Percentiles rank a stretch among this genome's conserved stretches.
Evolutionary conservation across 495 filamentous ascomycete species (phyloP).

Genomic region (Trichoderma reesei): DNA sequence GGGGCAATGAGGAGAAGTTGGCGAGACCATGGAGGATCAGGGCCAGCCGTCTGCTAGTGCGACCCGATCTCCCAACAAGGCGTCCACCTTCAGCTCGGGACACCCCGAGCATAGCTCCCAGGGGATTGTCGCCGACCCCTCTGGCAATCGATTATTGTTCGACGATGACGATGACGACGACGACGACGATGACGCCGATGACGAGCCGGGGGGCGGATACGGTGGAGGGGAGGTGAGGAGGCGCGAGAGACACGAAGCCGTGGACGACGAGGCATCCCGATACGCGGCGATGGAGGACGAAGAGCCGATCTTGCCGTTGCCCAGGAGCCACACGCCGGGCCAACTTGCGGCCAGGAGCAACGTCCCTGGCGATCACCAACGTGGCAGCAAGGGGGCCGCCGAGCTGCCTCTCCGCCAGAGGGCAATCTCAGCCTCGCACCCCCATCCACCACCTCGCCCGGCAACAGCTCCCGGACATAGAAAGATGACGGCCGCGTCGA

Average conservation of each 20-base stretch:
- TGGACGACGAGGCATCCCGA: neutral
- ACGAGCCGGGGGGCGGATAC: conserved; percentile 19
- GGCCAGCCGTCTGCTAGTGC: conserved; percentile 20
- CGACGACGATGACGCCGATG: conserved; percentile 17
- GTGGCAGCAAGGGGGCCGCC: neutral
- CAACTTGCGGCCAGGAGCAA: conserved; percentile 41
- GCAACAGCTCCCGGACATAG: neutral
- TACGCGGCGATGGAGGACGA: conserved; percentile 12
- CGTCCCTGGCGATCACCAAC: neutral
- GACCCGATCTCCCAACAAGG: neutral
- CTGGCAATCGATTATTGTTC: conserved; percentile 22
- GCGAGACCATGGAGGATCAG: conserved; percentile 23
- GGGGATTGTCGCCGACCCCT: conserved; percentile 27
- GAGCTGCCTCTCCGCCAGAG: conserved; percentile 40
- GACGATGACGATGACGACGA: conserved; percentile 21
- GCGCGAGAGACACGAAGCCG: conserved; percentile 12
- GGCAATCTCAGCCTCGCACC: conserved; percentile 31
- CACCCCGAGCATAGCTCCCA: conserved; percentile 35
- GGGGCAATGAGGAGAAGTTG: conserved; percentile 8
- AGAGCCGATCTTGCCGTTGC: conserved; percentile 20
- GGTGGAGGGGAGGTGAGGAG: no score
- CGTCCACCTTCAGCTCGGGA: conserved; percentile 20
- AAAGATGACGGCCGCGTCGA: conserved; percentile 16
- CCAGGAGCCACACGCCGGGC: conserved; percentile 44
- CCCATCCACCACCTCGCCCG: conserved; percentile 17